These are phyloP conservation scores for Daldinia vernicosa DNA, from an alignment of 495 filamentous ascomycete species.

Conservation along the genomic window DNA sequence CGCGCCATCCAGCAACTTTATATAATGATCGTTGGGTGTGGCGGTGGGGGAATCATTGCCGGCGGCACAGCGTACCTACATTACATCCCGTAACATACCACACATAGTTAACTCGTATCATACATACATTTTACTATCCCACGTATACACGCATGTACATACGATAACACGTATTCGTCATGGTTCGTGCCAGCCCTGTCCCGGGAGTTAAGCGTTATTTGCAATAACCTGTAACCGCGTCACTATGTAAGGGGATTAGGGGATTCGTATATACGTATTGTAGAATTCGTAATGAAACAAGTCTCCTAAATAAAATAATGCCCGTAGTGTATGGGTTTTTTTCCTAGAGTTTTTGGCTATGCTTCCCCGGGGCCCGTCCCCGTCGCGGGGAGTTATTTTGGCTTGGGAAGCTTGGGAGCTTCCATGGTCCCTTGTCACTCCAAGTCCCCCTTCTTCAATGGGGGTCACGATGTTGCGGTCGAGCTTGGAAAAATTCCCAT, in stretches of 20 bases:
- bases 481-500: conserved; percentile 16
- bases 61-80: conserved; percentile 27
- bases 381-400: conserved; percentile 1
- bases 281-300: conserved; percentile 14
- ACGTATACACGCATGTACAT: not conserved
- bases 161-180: conserved; percentile 27
- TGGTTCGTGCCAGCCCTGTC: conserved; percentile 37
- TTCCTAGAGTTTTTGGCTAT: not conserved
- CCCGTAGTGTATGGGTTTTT: conserved; percentile 10
- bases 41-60: conserved; percentile 33
- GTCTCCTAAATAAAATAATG: conserved; percentile 20
- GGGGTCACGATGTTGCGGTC: conserved; percentile 27
- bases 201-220: not conserved
- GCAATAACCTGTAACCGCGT: conserved; percentile 22
- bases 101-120: not conserved
- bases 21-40: conserved; percentile 35
- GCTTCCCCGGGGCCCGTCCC: conserved; percentile 9
- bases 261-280: not conserved
- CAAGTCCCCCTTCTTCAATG: conserved; percentile 6
- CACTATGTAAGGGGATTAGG: conserved; percentile 26
- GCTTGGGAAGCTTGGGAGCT: conserved; percentile 3
- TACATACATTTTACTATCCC: not conserved
- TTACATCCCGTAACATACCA: not conserved
- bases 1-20: conserved; percentile 39
- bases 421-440: not conserved